A percentile compares a stretch with the other conserved stretches of the same genome.
Conservation (phyloP, 1,139 yeast genomes). For the Kodamaea alishanica region DNA sequence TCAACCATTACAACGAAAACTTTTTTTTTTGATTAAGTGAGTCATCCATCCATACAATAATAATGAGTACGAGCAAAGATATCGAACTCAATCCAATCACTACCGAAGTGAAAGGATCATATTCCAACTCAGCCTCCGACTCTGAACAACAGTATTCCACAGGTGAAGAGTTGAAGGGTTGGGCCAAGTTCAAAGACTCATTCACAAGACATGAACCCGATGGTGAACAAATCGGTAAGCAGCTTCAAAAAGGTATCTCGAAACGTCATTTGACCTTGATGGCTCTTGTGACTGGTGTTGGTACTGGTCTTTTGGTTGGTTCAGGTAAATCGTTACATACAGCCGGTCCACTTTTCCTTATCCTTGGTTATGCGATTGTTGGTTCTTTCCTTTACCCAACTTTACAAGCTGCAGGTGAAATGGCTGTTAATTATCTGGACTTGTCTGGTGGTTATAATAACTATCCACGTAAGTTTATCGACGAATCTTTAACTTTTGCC, state of each 20-base stretch:
- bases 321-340: constrained; percentile 30
- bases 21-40: not conserved
- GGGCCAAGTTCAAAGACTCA: constrained; percentile 29
- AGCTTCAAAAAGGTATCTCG: constrained; percentile 31
- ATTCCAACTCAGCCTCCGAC: constrained; percentile 13
- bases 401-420: constrained; percentile 41
- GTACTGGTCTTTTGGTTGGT: constrained; percentile 42
- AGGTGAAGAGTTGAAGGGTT: constrained; percentile 15
- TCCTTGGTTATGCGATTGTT: constrained; percentile 37
- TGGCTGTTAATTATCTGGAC: constrained; percentile 38
- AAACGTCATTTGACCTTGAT: constrained; percentile 35
- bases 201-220: constrained; percentile 23
- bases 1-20: not conserved
- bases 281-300: constrained; percentile 40
- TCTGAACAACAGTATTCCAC: constrained; percentile 14
- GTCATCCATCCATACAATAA: not conserved
- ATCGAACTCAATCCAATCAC: constrained; percentile 17
- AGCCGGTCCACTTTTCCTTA: constrained; percentile 36
- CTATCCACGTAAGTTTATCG: constrained; percentile 37
- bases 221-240: constrained; percentile 26
- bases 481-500: constrained; percentile 37
- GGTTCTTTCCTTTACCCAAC: constrained; percentile 41
- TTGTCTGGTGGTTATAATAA: constrained; percentile 42
- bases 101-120: constrained; percentile 17
- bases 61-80: constrained; percentile 7